These are phyloP conservation scores for Ascochyta pisi DNA, from an alignment of 2,329 filamentous ascomycete species.

Conservation along the genomic window DNA sequence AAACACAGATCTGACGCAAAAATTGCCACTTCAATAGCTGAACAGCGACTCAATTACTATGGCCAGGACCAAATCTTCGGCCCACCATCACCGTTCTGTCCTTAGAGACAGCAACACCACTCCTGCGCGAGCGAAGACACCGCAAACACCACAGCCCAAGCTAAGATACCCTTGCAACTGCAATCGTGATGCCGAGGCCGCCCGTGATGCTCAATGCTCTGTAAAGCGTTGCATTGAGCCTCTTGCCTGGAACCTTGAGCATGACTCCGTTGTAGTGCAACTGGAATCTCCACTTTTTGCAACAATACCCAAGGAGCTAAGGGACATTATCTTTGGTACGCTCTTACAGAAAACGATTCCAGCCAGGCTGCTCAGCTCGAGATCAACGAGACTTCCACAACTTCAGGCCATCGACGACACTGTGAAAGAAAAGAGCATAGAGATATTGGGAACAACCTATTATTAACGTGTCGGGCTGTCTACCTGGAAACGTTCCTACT, in stretches of 20 bases:
- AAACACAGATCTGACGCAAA: too few species aligned
- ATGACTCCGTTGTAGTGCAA: constrained; percentile 8
- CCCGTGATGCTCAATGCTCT: background rate
- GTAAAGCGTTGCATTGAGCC: constrained; percentile 19
- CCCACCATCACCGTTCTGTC: background rate
- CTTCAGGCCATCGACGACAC: background rate
- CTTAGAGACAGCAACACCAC: background rate
- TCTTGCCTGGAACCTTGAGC: constrained; percentile 25
- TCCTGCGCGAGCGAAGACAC: background rate
- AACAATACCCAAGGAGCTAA: constrained; percentile 24
- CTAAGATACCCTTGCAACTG: background rate
- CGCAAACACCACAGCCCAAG: background rate
- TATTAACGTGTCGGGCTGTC: constrained; percentile 27
- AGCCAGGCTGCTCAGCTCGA: background rate
- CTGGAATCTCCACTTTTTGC: constrained; percentile 19
- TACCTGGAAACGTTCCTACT: constrained; percentile 30
- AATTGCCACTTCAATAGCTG: too few species aligned
- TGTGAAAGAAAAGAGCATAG: background rate
- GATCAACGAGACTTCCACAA: background rate
- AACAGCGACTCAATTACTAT: background rate
- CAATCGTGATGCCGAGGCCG: background rate
- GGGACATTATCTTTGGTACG: constrained; percentile 27
- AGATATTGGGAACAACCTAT: constrained; percentile 21
- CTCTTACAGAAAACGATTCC: constrained; percentile 14
- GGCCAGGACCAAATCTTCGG: background rate